Percentiles rank a stretch among this genome's conserved stretches.
Conservation (phyloP, 2,329 filamentous ascomycete genomes). For the Penicillium sp. region DNA sequence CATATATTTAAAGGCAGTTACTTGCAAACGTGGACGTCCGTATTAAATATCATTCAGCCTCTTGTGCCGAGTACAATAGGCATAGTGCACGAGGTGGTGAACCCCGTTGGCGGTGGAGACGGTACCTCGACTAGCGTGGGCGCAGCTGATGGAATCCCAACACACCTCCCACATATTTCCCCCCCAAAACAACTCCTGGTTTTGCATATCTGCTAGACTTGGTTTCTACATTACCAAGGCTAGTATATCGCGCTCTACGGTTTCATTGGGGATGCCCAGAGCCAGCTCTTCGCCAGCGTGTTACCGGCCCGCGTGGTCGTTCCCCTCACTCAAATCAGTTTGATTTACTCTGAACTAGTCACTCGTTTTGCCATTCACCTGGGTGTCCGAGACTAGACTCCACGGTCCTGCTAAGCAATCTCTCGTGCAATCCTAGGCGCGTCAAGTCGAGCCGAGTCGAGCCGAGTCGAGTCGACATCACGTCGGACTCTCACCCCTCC, state of each 20-base stretch:
- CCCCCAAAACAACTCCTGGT: neutral
- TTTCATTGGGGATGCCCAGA: conserved; percentile 10
- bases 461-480: neutral
- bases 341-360: neutral
- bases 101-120: conserved; percentile 12
- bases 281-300: conserved; percentile 2
- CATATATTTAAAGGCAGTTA: neutral
- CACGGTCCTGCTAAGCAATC: neutral
- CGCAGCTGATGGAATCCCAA: conserved; percentile 6
- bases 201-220: neutral
- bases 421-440: neutral
- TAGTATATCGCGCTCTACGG: neutral
- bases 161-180: neutral
- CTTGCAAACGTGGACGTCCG: neutral
- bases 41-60: neutral
- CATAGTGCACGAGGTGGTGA: neutral
- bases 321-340: conserved; percentile 8
- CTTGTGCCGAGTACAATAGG: neutral
- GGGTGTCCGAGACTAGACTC: neutral
- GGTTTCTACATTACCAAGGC: neutral
- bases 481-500: neutral
- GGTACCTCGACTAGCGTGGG: conserved; percentile 12
- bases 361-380: conserved; percentile 1
- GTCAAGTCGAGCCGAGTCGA: neutral
- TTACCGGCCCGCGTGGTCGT: conserved; percentile 9